Evolutionary conservation across 164 flowering plant species (phyloP).

Genomic region (Chimonanthus salicifolius): DNA sequence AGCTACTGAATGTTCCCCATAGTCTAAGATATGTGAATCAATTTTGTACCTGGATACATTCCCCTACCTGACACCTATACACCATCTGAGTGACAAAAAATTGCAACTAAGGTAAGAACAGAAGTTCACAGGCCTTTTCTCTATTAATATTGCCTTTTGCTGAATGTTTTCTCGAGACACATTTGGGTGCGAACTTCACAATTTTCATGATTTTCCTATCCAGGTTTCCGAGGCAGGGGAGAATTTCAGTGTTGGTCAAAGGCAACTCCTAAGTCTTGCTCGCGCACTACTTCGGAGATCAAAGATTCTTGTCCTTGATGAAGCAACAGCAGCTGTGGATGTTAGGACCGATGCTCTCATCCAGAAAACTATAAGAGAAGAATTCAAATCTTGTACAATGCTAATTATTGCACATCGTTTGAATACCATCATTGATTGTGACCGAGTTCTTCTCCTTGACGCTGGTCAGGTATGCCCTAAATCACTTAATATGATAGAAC

Average conservation of each 20-base stretch:
- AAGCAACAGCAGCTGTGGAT: constrained; percentile 99
- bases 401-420: constrained; percentile 94
- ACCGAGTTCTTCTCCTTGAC: constrained; percentile 78
- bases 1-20: too few relatives aligned
- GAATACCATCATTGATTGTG: constrained; percentile 94
- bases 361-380: constrained; percentile 95
- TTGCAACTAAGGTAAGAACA: too few relatives aligned
- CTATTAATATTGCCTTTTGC: too few relatives aligned
- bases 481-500: constrained; percentile 2
- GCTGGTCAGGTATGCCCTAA: constrained; percentile 64
- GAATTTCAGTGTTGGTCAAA: constrained; percentile 98
- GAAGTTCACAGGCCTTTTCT: too few relatives aligned
- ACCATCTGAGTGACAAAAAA: too few relatives aligned
- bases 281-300: constrained; percentile 90
- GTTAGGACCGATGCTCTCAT: constrained; percentile 98
- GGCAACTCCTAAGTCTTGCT: constrained; percentile 95
- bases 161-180: too few relatives aligned
- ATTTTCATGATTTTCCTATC: background rate
- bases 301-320: constrained; percentile 98
- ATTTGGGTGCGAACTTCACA: too few relatives aligned
- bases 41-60: too few relatives aligned
- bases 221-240: constrained; percentile 98
- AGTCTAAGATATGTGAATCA: too few relatives aligned
- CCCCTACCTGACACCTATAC: too few relatives aligned
- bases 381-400: constrained; percentile 94